Evolutionary conservation across 164 flowering plant species (phyloP), one percentile per base, ranked within the genome.

Genomic region (Magnolia sinica): DNA sequence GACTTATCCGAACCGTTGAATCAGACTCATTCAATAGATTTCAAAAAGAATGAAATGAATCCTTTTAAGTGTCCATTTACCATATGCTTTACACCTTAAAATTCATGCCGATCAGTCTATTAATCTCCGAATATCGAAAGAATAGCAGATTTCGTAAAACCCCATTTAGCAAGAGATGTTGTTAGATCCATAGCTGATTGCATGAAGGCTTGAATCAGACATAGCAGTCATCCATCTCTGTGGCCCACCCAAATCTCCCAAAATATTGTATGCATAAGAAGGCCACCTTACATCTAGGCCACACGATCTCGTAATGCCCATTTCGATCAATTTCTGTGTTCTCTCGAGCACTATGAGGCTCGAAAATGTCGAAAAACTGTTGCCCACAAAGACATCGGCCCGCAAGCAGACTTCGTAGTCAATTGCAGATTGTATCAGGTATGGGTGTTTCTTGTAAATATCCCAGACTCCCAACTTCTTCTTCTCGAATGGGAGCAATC

Each of bases 361-460:
- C 0, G 99, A 96, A 82, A 96, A 96, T 27, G 98, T 96, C 20
- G 99, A 96, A 78, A 89, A 96, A 77, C 97, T 94, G 74, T 94
- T 96, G 7, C 99, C 99, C 6, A 92, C 92, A 82, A 96, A 94
- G 9, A 93, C 80, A 81, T 94, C 94, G 9, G 99, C 90, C 80
- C 94, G 86, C 64, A 85, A 84, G 80, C 99, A 96, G 37, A 96
- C 99, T 82, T 96, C 99, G 81, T 96, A 94, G 76, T 94, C 99
- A 9, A 96, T 91, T 61, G 98, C 99, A 1, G 99, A 89, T 79
- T 92, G 91, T 69, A 96, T 88, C 59, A 96, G 90, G 81, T 96
- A 96, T 0, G 99, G 89, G 27, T 89, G 81, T 83, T 86, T 94
- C 68, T 81, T 85, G 81, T 91, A 96, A 23, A 91, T 87, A n/a